Base-by-base conservation (phyloP, 2,329 filamentous ascomycete species). In the Monosporascus sp. region DNA sequence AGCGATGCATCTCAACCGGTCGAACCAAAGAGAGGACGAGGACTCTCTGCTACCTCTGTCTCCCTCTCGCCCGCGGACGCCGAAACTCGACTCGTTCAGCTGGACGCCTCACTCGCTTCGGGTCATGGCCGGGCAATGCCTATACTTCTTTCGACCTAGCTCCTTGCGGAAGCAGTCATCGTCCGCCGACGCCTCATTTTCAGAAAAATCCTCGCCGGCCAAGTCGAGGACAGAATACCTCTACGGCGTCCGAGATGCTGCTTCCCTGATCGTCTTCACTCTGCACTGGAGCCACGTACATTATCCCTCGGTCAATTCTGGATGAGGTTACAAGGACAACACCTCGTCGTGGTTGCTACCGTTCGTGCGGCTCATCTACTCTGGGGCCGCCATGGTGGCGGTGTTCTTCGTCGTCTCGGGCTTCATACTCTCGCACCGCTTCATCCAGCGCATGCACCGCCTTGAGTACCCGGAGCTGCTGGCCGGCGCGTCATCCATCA, bases 341-440 rank as follows among this genome's bases (percentile, higher is more conserved):
- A 60, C 51, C 15, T 64, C 62, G 1, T 55, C 64, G 27, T 62
- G 70, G 54, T 64, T 73, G 51, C 56, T 74, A 24, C 72, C 72
- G 8, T 69, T 73, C 46, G 42, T 74, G 24, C 66, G 71, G 55
- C 61, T 74, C 37, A 52, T 72, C 31, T 68, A 67, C 56, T 69
- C 67, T 1, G 70, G 70, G 17, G 65, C 68, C 18, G 68, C 71
- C 22, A 72, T 72, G 69, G 72, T 74, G 5, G 63, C 69, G 17
- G 66, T 74, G 7, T 74, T 74, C 58, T 73, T 74, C 58, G 68
- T 73, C 51, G 71, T 74, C 34, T 73, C 70, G 7, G 72, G 72
- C 24, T 73, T 69, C 53, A 71, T 72, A 37, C 63, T 74, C 3
- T 67, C 69, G 17, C 68, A 70, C 51, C 71, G 72, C 47, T 71